Conservation (phyloP, 352 stramenopile genomes). For the Pythium monospermum region DNA sequence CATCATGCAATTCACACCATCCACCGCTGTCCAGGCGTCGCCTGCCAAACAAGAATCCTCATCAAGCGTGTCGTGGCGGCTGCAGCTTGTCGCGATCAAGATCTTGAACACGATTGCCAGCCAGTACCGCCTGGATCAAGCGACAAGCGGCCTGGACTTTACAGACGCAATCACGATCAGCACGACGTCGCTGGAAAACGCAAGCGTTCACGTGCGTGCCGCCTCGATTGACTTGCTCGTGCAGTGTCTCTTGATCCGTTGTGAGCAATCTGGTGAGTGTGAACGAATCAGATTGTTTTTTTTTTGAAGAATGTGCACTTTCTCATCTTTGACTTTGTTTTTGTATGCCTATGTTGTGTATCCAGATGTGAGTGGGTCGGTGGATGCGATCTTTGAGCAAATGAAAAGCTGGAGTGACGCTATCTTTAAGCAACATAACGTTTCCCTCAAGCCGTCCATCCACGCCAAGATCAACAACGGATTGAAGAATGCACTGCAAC, state of each 20-base stretch:
- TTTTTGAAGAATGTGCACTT: too few species aligned
- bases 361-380: constrained; percentile 47
- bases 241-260: constrained; percentile 66
- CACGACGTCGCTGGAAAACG: constrained; percentile 57
- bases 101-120: constrained; percentile 73
- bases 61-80: constrained; percentile 41
- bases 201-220: constrained; percentile 69
- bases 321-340: too few species aligned
- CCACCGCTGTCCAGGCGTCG: constrained; percentile 9
- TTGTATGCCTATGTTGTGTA: background rate
- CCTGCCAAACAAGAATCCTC: constrained; percentile 18
- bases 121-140: constrained; percentile 70
- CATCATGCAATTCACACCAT: constrained; percentile 32
- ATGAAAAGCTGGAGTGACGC: constrained; percentile 71
- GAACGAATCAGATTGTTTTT: background rate
- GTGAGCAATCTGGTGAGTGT: constrained; percentile 61
- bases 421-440: constrained; percentile 68
- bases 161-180: constrained; percentile 60
- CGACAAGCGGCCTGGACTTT: constrained; percentile 50
- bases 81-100: constrained; percentile 72
- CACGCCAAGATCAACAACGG: constrained; percentile 82
- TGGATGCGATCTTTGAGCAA: constrained; percentile 66
- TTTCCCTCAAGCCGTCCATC: constrained; percentile 64
- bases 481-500: constrained; percentile 54
- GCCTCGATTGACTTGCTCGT: constrained; percentile 67